Percentiles rank a stretch among this genome's conserved stretches.
Evolutionary conservation across 1,139 yeast genomes (phyloP).

Genomic region (Yamadazyma trypodendri): DNA sequence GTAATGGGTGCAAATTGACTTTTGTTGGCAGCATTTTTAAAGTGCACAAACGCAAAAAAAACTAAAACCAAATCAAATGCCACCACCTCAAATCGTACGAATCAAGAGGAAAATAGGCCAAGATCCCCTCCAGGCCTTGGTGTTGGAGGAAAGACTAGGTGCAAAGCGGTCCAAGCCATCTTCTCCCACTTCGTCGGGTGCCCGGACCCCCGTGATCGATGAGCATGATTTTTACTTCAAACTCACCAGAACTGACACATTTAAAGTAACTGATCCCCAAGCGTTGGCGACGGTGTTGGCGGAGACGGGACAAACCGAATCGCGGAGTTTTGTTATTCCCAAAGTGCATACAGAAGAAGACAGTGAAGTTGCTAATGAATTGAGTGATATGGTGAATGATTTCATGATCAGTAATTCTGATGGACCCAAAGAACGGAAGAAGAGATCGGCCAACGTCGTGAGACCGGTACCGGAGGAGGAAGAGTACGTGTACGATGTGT

Average conservation of each 20-base stretch:
- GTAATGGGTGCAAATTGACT: slow-evolving; percentile 1
- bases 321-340: slow-evolving; percentile 36
- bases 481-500: slow-evolving; percentile 90
- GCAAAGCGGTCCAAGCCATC: slow-evolving; percentile 47
- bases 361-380: slow-evolving; percentile 51
- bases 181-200: slow-evolving; percentile 29
- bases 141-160: slow-evolving; percentile 36
- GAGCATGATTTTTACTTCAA: slow-evolving; percentile 45
- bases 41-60: slow-evolving; percentile 2
- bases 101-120: slow-evolving; percentile 84
- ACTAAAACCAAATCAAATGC: slow-evolving; percentile 10
- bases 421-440: slow-evolving; percentile 7
- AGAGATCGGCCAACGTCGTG: slow-evolving; percentile 5
- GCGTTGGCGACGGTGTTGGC: slow-evolving; percentile 12
- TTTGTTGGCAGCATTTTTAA: background rate
- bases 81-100: slow-evolving; percentile 69
- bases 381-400: slow-evolving; percentile 66
- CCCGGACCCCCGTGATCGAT: slow-evolving; percentile 16
- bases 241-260: slow-evolving; percentile 62
- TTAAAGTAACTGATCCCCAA: slow-evolving; percentile 9
- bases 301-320: slow-evolving; percentile 12
- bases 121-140: slow-evolving; percentile 82
- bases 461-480: slow-evolving; percentile 41
- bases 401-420: slow-evolving; percentile 34
- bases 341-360: slow-evolving; percentile 40